These are phyloP conservation scores for Hanseniaspora nectarophila DNA, from an alignment of 805 yeast genomes.

Conservation along the genomic window DNA sequence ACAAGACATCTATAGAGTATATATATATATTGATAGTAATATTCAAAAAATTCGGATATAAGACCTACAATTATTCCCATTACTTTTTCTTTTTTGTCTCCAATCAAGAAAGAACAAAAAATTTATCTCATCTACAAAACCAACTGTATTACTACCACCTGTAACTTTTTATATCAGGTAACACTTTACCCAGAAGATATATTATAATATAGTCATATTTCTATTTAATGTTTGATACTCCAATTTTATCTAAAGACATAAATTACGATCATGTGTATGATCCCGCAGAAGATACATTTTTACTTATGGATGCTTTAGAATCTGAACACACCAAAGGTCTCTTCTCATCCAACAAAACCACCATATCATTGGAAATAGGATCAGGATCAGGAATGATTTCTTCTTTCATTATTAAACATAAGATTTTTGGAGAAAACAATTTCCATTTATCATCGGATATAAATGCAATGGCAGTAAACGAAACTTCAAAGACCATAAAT, in stretches of 20 bases:
- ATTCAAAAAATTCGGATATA: neutral
- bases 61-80: no score
- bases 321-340: constrained; percentile 28
- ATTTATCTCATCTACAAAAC: no score
- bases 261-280: constrained; percentile 75
- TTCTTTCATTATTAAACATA: constrained; percentile 50
- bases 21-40: no score
- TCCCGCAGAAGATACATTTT: constrained; percentile 86
- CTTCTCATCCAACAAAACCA: constrained; percentile 26
- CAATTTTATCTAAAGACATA: constrained; percentile 25
- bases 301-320: constrained; percentile 72
- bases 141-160: no score
- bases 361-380: constrained; percentile 72
- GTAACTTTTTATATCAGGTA: no score
- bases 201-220: no score
- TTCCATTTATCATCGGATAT: constrained; percentile 63
- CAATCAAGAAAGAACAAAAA: no score
- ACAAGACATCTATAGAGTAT: no score
- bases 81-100: no score
- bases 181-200: no score
- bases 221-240: constrained; percentile 11
- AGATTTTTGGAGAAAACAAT: constrained; percentile 35
- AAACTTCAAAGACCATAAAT: constrained; percentile 37
- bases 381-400: constrained; percentile 86
- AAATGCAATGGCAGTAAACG: constrained; percentile 61